phyloP scores from a whole-genome alignment of 352 stramenopile genomes.

The Lagenidium giganteum region DNA sequence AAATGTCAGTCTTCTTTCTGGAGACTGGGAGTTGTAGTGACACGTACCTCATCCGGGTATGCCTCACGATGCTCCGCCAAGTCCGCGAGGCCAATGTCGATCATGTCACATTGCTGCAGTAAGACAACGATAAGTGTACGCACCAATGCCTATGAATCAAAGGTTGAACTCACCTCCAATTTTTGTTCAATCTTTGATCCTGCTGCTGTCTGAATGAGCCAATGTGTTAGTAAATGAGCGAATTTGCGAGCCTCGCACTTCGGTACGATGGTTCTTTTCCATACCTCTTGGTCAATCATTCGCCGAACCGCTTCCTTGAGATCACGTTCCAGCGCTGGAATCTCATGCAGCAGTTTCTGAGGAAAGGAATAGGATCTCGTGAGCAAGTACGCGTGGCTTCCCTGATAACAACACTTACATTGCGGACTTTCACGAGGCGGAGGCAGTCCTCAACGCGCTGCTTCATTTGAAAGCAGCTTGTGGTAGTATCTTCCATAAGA shows the following conservation, averaged over 20 bases:
- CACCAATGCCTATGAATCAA: not conserved
- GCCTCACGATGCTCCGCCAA: conserved; percentile 58
- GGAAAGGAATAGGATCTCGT: conserved; percentile 1
- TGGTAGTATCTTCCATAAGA: conserved; percentile 45
- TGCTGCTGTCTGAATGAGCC: conserved; percentile 31
- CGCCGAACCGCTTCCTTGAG: conserved; percentile 39
- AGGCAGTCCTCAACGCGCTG: conserved; percentile 58
- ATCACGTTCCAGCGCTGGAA: conserved; percentile 44
- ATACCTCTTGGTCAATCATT: conserved; percentile 65
- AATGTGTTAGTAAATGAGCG: not conserved
- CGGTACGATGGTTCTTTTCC: too few relatives aligned
- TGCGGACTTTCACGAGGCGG: conserved; percentile 67
- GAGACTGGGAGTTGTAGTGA: not conserved
- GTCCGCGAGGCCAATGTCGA: conserved; percentile 75
- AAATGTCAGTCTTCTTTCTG: not conserved
- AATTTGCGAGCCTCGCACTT: too few relatives aligned
- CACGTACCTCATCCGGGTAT: conserved; percentile 62
- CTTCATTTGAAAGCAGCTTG: conserved; percentile 37
- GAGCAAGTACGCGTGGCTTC: too few relatives aligned
- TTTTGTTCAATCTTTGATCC: conserved; percentile 64
- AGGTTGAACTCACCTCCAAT: conserved; percentile 39
- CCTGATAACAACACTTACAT: conserved; percentile 52
- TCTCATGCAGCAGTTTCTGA: conserved; percentile 64
- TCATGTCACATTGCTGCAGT: conserved; percentile 72
- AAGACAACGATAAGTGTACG: not conserved